Percentiles rank a stretch among this genome's conserved stretches.
Evolutionary conservation across 176 grass and related monocot species (phyloP).

Genomic region (Otatea glauca): DNA sequence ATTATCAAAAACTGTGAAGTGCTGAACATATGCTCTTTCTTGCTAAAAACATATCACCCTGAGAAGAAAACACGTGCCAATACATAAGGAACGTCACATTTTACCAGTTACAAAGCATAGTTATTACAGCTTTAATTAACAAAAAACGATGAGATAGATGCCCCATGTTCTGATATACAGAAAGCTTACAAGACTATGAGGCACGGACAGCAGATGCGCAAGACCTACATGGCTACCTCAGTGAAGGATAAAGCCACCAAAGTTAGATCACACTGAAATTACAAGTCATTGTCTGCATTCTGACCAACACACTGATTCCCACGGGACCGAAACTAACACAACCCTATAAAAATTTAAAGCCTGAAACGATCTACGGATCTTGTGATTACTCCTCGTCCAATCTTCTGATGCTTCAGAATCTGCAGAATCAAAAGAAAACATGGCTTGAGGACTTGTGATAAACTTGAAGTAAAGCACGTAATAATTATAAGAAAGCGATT

Average conservation of each 20-base stretch:
- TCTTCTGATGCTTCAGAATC: slow-evolving; percentile 22
- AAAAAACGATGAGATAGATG: neutral
- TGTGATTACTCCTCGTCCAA: slow-evolving; percentile 12
- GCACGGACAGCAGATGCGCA: slow-evolving; percentile 1
- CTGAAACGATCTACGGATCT: slow-evolving; percentile 18
- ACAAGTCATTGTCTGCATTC: slow-evolving; percentile 11
- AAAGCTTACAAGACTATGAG: slow-evolving; percentile 12
- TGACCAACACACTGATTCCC: slow-evolving; percentile 36
- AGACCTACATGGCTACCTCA: slow-evolving; percentile 26
- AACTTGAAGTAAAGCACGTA: neutral
- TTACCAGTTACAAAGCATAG: slow-evolving; percentile 4
- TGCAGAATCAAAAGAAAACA: slow-evolving; percentile 31
- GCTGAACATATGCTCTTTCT: neutral
- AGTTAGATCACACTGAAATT: slow-evolving; percentile 32
- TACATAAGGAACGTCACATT: neutral
- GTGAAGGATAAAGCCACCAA: neutral
- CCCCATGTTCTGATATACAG: neutral
- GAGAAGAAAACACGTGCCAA: neutral
- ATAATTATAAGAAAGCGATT: slow-evolving; percentile 3
- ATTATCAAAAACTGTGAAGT: neutral
- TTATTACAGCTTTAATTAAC: slow-evolving; percentile 4
- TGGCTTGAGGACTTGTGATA: neutral
- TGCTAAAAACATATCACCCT: neutral
- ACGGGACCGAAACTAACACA: slow-evolving; percentile 34
- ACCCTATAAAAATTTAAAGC: neutral